Base-by-base conservation (phyloP, 768 basidiomycete genomes). In the Amanita molliuscula region DNA sequence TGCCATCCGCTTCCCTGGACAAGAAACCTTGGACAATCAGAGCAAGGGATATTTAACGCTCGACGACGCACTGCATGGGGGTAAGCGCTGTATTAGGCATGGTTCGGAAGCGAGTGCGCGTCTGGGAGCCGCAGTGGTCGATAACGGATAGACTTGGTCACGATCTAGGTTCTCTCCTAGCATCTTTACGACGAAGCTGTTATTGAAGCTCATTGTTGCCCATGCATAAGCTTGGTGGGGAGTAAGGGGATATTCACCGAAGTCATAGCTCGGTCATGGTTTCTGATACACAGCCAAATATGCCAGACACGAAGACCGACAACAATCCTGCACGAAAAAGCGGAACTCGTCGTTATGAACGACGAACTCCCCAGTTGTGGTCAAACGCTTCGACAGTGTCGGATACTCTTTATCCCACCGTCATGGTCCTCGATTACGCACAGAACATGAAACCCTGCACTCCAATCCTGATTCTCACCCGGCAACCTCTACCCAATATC, bases 361-460 rank as follows among this genome's bases (percentile, higher is more conserved):
- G 76, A 53, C 83, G 77, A 61, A 63, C 60, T 41, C 78, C 88
- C n/a, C 64, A 70, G 34, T 87, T 91, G 59, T 90, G 89, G 89
- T 54, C 54, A 10, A 75, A 77, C 55, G 61, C 68, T 15, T 56
- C 56, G 16, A 51, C 57, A 44, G 56, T 59, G 51, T 53, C 59
- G n/a, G 46, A 54, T 28, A 53, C 56, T 21, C 70, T 84, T n/a
- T 83, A 79, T 59, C 82, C 84, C 2, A 72, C 73, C 6, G 62
- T 85, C 28, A 65, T 88, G 35, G 60, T 69, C 44, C 61, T 72
- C 3, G 60, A 64, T 9, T 61, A 62, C 9, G 55, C 64, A 16
- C 62, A 59, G 26, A 56, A 61, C 11, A 63, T 59, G 21, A 61
- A 66, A 47, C 53, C 65, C n/a, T 75, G 78, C 55, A 74, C 73